Conservation (phyloP, 2,329 filamentous ascomycete species). For the Arthrobotrys conoides region DNA sequence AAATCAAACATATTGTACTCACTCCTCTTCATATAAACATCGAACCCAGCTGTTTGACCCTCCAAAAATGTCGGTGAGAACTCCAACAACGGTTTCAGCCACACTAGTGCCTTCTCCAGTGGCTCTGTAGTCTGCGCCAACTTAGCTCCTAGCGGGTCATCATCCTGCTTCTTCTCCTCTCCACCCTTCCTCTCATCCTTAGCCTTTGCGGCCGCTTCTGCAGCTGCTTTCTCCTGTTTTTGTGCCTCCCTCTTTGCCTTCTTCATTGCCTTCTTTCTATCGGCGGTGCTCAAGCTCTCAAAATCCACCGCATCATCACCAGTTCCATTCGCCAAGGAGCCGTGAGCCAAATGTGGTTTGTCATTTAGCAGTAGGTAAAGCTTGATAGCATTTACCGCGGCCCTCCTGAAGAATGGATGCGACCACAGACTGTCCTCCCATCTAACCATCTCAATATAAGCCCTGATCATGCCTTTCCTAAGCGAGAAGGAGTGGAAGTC, state of each 20-base stretch:
- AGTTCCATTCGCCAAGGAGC: constrained; percentile 72
- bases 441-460: constrained; percentile 94
- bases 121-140: constrained; percentile 86
- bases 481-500: constrained; percentile 98
- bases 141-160: constrained; percentile 86
- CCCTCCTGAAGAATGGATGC: constrained; percentile 91
- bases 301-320: constrained; percentile 70
- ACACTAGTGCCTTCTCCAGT: constrained; percentile 88
- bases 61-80: constrained; percentile 84
- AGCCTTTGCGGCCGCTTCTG: constrained; percentile 82
- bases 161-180: constrained; percentile 86
- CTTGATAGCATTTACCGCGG: constrained; percentile 83
- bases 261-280: constrained; percentile 88
- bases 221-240: constrained; percentile 81
- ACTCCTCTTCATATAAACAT: constrained; percentile 89
- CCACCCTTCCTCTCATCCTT: constrained; percentile 83
- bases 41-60: constrained; percentile 87
- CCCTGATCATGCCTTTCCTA: constrained; percentile 94
- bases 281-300: constrained; percentile 72
- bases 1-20: constrained; percentile 62
- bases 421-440: constrained; percentile 95
- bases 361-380: constrained; percentile 86
- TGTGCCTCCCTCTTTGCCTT: constrained; percentile 88
- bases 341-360: constrained; percentile 77
- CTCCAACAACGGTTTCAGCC: constrained; percentile 84